These are phyloP conservation scores for Pontederia crassipes DNA, from an alignment of 176 grass and related monocot genomes.

Conservation along the genomic window DNA sequence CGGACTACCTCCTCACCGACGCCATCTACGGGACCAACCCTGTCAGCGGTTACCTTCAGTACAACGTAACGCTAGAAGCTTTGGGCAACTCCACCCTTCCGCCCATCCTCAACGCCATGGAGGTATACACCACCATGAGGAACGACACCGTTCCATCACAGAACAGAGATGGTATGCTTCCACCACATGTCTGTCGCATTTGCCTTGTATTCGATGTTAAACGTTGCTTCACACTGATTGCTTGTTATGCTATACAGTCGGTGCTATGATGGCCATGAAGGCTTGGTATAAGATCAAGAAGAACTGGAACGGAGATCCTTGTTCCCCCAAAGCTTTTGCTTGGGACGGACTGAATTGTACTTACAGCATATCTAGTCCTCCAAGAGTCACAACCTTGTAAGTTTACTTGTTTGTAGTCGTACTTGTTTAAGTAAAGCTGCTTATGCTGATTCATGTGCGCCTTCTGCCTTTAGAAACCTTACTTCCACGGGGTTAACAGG, in stretches of 20 bases:
- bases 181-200: not conserved
- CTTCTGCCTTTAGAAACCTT: constrained; percentile 14
- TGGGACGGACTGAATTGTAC: constrained; percentile 25
- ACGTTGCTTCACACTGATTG: not conserved
- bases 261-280: constrained; percentile 23
- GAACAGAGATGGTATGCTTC: constrained; percentile 34
- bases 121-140: constrained; percentile 28
- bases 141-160: constrained; percentile 21
- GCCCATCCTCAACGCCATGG: constrained; percentile 54
- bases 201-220: constrained; percentile 18
- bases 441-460: not conserved
- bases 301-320: constrained; percentile 32
- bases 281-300: constrained; percentile 15
- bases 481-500: constrained; percentile 19
- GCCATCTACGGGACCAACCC: constrained; percentile 11
- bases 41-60: constrained; percentile 1
- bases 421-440: too few relatives aligned
- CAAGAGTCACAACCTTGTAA: constrained; percentile 27
- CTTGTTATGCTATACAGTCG: not conserved
- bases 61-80: constrained; percentile 25
- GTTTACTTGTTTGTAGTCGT: not conserved
- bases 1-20: constrained; percentile 11
- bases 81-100: constrained; percentile 33
- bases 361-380: constrained; percentile 3
- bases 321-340: constrained; percentile 8